phyloP scores from a whole-genome alignment of 169 alveolate species.

The Amoebophrya sp. region DNA sequence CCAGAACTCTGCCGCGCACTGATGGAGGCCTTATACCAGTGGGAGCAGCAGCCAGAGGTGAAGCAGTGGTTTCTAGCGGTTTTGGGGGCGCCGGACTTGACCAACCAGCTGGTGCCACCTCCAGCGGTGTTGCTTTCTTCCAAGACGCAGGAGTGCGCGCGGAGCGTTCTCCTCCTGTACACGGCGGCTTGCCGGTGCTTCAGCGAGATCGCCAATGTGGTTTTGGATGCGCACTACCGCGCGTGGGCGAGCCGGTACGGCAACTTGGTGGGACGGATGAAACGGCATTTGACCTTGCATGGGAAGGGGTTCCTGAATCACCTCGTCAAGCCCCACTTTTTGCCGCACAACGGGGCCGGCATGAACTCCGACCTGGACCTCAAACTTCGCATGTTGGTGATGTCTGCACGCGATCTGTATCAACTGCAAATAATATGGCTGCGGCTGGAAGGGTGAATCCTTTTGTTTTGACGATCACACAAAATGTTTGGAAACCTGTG shows the following conservation, averaged over 20 bases:
- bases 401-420: too few relatives aligned
- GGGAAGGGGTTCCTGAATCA: not conserved
- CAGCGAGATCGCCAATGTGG: not conserved
- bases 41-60: not conserved
- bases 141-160: not conserved
- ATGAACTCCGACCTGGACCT: constrained; percentile 3
- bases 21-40: not conserved
- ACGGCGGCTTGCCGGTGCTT: not conserved
- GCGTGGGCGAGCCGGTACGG: not conserved
- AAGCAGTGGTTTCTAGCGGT: not conserved
- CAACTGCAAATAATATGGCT: too few relatives aligned
- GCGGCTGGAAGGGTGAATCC: too few relatives aligned
- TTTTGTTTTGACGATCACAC: too few relatives aligned
- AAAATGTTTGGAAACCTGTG: too few relatives aligned
- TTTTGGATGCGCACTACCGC: not conserved
- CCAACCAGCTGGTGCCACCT: not conserved
- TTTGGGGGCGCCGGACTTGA: not conserved
- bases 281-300: not conserved
- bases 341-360: not conserved
- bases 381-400: not conserved
- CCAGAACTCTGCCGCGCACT: not conserved
- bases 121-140: not conserved
- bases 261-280: not conserved
- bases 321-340: not conserved
- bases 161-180: not conserved